Conservation (phyloP, 352 stramenopile species). For the Phytophthora sp. region DNA sequence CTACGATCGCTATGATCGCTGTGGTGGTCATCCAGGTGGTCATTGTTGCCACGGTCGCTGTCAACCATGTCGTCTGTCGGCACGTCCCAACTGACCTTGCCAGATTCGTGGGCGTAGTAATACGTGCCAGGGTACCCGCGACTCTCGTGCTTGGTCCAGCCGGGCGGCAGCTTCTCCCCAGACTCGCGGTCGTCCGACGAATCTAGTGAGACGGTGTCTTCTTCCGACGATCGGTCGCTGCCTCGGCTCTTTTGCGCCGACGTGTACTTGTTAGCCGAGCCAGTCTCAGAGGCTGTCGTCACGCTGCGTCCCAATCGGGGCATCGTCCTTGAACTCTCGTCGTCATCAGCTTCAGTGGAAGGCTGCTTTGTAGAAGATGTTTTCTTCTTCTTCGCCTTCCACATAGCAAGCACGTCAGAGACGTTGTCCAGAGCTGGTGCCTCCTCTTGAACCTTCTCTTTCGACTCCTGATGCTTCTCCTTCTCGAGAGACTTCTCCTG, state of each 20-base stretch:
- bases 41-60: constrained; percentile 12
- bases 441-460: constrained; percentile 24
- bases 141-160: constrained; percentile 76
- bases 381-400: constrained; percentile 52
- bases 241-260: constrained; percentile 46
- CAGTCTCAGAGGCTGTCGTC: constrained; percentile 15
- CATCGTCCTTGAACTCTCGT: constrained; percentile 12
- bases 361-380: constrained; percentile 24
- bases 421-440: constrained; percentile 37
- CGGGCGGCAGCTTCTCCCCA: constrained; percentile 43
- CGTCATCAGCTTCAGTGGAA: constrained; percentile 18
- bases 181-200: constrained; percentile 45
- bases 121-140: constrained; percentile 63
- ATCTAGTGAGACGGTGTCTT: constrained; percentile 51
- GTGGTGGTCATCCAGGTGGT: constrained; percentile 3
- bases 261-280: constrained; percentile 30
- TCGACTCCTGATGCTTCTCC: constrained; percentile 17
- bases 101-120: constrained; percentile 71
- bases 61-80: constrained; percentile 42
- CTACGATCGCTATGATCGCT: constrained; percentile 34
- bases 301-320: constrained; percentile 18
- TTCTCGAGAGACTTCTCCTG: background rate
- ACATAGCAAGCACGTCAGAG: constrained; percentile 55
- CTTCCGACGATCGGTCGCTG: constrained; percentile 48
- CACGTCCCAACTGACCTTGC: constrained; percentile 72